Conservation (phyloP, 1,284 basidiomycete species). For the Coniferiporia weirii region DNA sequence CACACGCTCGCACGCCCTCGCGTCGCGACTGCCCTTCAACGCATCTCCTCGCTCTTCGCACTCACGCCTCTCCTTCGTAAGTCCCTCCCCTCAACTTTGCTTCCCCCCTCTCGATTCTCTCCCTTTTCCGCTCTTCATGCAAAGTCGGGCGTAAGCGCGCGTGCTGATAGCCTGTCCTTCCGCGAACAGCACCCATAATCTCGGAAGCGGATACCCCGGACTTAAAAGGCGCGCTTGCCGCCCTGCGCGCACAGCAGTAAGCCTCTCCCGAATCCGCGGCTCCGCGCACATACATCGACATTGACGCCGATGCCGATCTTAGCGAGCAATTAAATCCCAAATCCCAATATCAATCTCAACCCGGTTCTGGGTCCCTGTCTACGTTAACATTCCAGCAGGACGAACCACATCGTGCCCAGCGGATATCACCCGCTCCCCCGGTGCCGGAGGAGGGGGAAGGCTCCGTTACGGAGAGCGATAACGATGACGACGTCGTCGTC, state of each 20-base stretch:
- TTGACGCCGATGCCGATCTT: not conserved
- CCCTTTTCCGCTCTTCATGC: too few species aligned
- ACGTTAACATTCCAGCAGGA: not conserved
- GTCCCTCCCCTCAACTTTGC: constrained; percentile 25
- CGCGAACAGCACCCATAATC: constrained; percentile 26
- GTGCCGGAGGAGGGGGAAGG: constrained; percentile 10
- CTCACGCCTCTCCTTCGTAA: constrained; percentile 57
- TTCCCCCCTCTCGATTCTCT: too few species aligned
- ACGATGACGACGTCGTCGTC: constrained; percentile 6
- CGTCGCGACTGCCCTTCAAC: constrained; percentile 55
- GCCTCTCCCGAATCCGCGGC: not conserved
- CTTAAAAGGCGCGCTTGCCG: constrained; percentile 15
- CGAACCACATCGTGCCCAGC: not conserved
- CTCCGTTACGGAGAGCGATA: constrained; percentile 20
- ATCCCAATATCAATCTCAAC: not conserved
- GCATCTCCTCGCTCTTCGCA: constrained; percentile 65
- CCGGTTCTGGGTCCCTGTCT: not conserved
- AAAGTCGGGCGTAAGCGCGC: too few species aligned
- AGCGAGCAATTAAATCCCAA: too few species aligned
- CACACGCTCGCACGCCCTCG: constrained; percentile 64
- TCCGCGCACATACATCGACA: too few species aligned
- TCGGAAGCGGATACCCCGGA: constrained; percentile 24
- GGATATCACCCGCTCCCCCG: constrained; percentile 20
- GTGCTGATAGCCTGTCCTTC: not conserved
- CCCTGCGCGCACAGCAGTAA: not conserved